phyloP scores from a whole-genome alignment of 495 filamentous ascomycete species.

The Talaromyces adpressus region DNA sequence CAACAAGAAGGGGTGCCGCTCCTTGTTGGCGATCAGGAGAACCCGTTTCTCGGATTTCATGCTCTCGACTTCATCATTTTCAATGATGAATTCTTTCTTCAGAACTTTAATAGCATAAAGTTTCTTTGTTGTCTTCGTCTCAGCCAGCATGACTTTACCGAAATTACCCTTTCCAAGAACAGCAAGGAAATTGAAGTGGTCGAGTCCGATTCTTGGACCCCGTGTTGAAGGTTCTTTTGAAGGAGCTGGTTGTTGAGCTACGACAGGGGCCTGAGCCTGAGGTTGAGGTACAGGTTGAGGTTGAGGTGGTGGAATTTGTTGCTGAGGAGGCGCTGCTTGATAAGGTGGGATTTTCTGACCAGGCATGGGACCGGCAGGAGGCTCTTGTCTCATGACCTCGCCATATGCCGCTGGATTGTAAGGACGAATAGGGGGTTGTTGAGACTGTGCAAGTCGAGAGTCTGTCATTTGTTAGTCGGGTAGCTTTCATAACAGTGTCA shows the following conservation, averaged over 20 bases:
- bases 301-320: slow-evolving; percentile 28
- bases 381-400: slow-evolving; percentile 43
- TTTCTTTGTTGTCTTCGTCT: slow-evolving; percentile 86
- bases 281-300: slow-evolving; percentile 22
- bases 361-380: slow-evolving; percentile 19
- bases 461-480: slow-evolving; percentile 9
- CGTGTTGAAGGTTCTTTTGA: slow-evolving; percentile 50
- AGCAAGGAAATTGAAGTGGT: slow-evolving; percentile 99
- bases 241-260: slow-evolving; percentile 22
- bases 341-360: slow-evolving; percentile 17
- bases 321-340: slow-evolving; percentile 33
- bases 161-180: slow-evolving; percentile 99
- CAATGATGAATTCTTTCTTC: slow-evolving; percentile 99
- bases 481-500: background rate
- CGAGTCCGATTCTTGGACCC: slow-evolving; percentile 79
- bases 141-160: slow-evolving; percentile 98
- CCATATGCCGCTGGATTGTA: slow-evolving; percentile 73
- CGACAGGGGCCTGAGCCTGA: slow-evolving; percentile 20
- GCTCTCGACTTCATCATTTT: slow-evolving; percentile 99
- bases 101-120: slow-evolving; percentile 98
- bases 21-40: slow-evolving; percentile 94
- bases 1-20: slow-evolving; percentile 92
- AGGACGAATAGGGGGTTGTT: slow-evolving; percentile 51
- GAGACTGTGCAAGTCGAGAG: slow-evolving; percentile 21
- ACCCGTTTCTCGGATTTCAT: slow-evolving; percentile 96